These are phyloP conservation scores for Mesembryanthemum crystallinum DNA, from an alignment of 148 eudicot genomes.

Conservation along the genomic window DNA sequence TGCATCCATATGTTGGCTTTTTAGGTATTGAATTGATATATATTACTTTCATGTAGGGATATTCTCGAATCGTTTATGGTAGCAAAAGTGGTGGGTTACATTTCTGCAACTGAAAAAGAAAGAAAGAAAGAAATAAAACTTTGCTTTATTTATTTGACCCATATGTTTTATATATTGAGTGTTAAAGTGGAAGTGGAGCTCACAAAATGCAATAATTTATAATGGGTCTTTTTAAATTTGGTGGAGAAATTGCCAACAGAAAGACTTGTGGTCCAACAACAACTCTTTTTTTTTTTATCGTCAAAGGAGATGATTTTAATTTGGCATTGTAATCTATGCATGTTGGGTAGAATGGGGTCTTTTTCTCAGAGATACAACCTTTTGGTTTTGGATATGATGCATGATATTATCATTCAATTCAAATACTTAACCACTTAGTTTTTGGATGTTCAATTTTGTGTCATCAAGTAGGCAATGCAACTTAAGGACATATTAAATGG, in stretches of 20 bases:
- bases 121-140: background rate
- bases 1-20: constrained; percentile 12
- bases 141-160: background rate
- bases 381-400: background rate
- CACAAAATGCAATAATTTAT: background rate
- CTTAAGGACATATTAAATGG: no score
- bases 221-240: background rate
- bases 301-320: constrained; percentile 7
- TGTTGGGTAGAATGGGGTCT: constrained; percentile 12
- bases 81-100: background rate
- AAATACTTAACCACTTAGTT: background rate
- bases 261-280: constrained; percentile 21
- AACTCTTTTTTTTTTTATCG: constrained; percentile 6
- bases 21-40: background rate
- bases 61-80: background rate
- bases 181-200: constrained; percentile 6
- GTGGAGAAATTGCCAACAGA: background rate
- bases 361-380: constrained; percentile 23
- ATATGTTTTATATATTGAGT: background rate
- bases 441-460: no score
- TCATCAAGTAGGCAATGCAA: no score
- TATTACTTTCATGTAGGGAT: background rate
- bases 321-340: constrained; percentile 18
- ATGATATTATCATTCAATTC: background rate
- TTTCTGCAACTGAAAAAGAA: background rate